phyloP scores from a whole-genome alignment of 257 asterid genomes.

The Solanum virginianum region DNA sequence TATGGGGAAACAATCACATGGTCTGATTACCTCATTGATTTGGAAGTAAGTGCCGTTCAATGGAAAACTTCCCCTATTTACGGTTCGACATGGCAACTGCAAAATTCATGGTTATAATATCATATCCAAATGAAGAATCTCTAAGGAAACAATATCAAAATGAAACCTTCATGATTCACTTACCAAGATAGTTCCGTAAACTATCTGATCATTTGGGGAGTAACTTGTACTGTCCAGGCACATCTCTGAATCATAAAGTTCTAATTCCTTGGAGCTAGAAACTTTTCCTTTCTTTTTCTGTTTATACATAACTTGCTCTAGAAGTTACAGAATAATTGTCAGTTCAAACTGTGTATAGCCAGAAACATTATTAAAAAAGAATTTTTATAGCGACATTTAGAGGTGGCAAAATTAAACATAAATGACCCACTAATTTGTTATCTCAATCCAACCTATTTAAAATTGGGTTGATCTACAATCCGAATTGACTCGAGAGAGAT shows the following conservation, averaged over 20 bases:
- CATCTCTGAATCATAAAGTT: background rate
- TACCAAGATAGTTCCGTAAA: conserved; percentile 53
- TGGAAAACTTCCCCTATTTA: conserved; percentile 54
- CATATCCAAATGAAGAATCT: background rate
- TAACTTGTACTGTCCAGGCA: background rate
- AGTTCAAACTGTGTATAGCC: background rate
- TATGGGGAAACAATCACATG: background rate
- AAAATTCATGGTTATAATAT: background rate
- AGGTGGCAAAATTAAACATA: no score
- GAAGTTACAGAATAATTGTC: background rate
- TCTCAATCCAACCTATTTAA: no score
- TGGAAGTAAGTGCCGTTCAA: conserved; percentile 77
- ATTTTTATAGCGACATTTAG: background rate
- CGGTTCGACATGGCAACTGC: conserved; percentile 62
- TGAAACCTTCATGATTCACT: background rate
- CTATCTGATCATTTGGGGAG: background rate
- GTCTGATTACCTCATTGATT: conserved; percentile 44
- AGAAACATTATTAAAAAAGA: background rate
- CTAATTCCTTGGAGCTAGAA: background rate
- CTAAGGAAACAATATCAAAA: background rate
- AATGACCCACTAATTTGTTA: no score
- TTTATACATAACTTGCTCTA: background rate
- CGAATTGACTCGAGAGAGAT: no score
- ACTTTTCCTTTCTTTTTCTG: background rate
- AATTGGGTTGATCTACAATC: no score